Conservation (phyloP, 1,139 yeast genomes). For the Petasospora rhodanensis region DNA sequence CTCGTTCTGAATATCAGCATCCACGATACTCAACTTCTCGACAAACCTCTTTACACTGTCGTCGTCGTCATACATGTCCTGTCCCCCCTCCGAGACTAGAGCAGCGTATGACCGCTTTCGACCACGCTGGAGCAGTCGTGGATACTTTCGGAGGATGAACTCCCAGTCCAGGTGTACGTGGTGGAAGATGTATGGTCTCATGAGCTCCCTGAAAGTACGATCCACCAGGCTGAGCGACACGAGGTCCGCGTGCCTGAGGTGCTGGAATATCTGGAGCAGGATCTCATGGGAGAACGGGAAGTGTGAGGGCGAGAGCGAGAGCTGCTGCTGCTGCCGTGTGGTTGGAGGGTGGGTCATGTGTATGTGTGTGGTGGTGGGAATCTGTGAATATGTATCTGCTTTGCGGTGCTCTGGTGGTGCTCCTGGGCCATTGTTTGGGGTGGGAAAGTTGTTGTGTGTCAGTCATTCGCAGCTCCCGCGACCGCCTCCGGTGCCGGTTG, state of each 20-base stretch:
- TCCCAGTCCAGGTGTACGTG: constrained; percentile 24
- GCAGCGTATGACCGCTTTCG: no score
- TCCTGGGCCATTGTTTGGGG: no score
- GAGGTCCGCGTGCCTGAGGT: constrained; percentile 16
- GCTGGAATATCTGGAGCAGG: constrained; percentile 9
- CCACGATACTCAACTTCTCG: constrained; percentile 23
- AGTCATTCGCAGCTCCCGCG: no score
- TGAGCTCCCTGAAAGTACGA: constrained; percentile 6
- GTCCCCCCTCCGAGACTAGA: no score
- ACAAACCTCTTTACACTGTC: constrained; percentile 12
- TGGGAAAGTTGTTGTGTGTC: no score
- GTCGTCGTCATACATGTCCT: constrained; percentile 6
- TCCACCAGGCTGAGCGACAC: constrained; percentile 12
- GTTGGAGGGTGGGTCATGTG: no score
- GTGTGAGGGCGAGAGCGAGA: no score
- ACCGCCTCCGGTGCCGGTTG: no score
- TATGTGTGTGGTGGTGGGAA: no score
- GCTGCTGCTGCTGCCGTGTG: no score
- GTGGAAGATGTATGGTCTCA: constrained; percentile 27
- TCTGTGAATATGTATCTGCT: no score
- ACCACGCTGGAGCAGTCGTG: constrained; percentile 6
- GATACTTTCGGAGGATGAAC: constrained; percentile 9
- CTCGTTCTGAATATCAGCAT: constrained; percentile 27
- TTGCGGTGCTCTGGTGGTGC: no score
- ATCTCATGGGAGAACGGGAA: constrained; percentile 11